phyloP scores from a whole-genome alignment of 2,329 filamentous ascomycete species.

The Cercospora beticola region DNA sequence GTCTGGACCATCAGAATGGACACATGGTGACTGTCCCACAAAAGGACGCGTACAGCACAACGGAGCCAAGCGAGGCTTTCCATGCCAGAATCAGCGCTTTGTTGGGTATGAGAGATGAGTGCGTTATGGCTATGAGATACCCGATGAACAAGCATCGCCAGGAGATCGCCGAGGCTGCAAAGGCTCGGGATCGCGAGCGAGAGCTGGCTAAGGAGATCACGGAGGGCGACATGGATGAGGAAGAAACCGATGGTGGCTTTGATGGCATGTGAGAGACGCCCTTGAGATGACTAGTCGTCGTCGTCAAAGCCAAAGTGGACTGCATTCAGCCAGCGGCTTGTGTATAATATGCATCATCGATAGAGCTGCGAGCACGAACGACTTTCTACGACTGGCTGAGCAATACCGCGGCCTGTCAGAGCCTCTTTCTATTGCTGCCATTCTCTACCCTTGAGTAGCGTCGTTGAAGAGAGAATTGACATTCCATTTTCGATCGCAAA shows the following conservation, averaged over 20 bases:
- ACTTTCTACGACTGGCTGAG: neutral
- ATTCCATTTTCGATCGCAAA: neutral
- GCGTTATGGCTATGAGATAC: constrained; percentile 99
- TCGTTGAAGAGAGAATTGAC: no score
- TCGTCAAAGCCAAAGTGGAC: constrained; percentile 40
- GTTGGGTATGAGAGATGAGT: constrained; percentile 90
- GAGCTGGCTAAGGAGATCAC: constrained; percentile 99
- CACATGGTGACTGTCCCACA: constrained; percentile 99
- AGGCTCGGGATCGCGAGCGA: constrained; percentile 92
- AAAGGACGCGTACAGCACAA: constrained; percentile 91
- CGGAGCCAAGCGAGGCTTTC: constrained; percentile 94
- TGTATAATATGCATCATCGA: constrained; percentile 12
- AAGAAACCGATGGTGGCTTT: constrained; percentile 68
- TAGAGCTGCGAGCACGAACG: constrained; percentile 13
- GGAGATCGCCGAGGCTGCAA: constrained; percentile 96
- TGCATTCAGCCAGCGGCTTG: neutral
- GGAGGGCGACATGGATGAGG: constrained; percentile 85
- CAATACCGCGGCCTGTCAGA: neutral
- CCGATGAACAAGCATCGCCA: constrained; percentile 98
- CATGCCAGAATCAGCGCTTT: constrained; percentile 94
- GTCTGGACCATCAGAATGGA: constrained; percentile 86
- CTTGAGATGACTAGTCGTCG: neutral
- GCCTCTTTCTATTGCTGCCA: neutral
- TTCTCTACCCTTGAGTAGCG: neutral
- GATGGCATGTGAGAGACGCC: constrained; percentile 68